These are phyloP conservation scores for Microbotryum intermedium DNA, from an alignment of 1,284 basidiomycete species.

Conservation along the genomic window DNA sequence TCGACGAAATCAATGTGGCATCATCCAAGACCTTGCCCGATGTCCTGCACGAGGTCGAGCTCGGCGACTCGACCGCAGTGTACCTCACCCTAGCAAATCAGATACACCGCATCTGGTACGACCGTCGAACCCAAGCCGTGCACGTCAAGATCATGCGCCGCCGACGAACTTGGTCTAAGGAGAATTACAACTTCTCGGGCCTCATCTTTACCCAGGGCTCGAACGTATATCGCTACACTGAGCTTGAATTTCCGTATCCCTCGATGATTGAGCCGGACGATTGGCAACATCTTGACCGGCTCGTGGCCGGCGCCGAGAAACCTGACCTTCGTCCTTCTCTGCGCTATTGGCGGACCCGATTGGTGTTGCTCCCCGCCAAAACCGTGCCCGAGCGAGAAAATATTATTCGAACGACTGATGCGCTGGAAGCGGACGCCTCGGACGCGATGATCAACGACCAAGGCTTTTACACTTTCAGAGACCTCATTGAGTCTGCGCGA, in stretches of 20 bases:
- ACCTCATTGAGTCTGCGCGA: slow-evolving; percentile 51
- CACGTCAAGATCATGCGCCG: slow-evolving; percentile 81
- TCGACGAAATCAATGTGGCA: slow-evolving; percentile 20
- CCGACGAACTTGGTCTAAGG: slow-evolving; percentile 53
- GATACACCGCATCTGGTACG: slow-evolving; percentile 82
- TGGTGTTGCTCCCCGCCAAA: slow-evolving; percentile 79
- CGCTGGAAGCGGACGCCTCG: slow-evolving; percentile 41
- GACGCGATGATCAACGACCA: slow-evolving; percentile 23
- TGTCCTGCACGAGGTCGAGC: slow-evolving; percentile 24
- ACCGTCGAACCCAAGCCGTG: slow-evolving; percentile 65
- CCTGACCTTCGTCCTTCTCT: slow-evolving; percentile 31
- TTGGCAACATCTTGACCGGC: slow-evolving; percentile 42
- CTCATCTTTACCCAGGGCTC: slow-evolving; percentile 81
- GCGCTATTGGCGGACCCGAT: slow-evolving; percentile 88
- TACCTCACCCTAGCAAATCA: slow-evolving; percentile 92
- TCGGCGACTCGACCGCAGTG: slow-evolving; percentile 46
- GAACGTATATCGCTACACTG: slow-evolving; percentile 68
- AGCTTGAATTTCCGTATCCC: slow-evolving; percentile 21
- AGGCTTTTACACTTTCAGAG: slow-evolving; percentile 20
- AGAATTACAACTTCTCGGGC: slow-evolving; percentile 69
- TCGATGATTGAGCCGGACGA: slow-evolving; percentile 32
- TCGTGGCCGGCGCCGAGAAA: slow-evolving; percentile 38
- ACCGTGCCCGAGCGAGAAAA: slow-evolving; percentile 51
- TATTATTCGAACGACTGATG: slow-evolving; percentile 55
- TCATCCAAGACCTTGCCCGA: slow-evolving; percentile 27